phyloP scores from a whole-genome alignment of 208 protist genomes.

The Leishmania amazonensis region DNA sequence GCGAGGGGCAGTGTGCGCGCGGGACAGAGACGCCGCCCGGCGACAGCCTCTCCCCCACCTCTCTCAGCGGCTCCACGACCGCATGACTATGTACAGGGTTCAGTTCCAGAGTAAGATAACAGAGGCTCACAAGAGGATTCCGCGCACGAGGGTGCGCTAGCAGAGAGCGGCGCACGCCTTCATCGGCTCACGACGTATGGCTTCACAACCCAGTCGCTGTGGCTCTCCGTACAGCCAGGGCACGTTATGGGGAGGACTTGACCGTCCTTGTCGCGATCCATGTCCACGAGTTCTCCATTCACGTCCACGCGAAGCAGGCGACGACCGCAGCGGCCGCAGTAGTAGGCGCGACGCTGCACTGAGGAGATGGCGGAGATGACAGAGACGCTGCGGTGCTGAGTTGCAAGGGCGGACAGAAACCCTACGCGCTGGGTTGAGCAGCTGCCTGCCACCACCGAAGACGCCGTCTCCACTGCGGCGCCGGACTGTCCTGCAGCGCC shows the following conservation, averaged over 20 bases:
- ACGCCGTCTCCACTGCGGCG: not conserved
- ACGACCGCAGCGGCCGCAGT: conserved; percentile 71
- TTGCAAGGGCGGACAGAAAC: not conserved
- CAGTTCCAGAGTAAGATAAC: not conserved
- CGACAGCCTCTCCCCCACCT: not conserved
- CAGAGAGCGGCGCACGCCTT: not conserved
- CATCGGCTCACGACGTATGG: conserved; percentile 36
- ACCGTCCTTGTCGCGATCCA: conserved; percentile 70
- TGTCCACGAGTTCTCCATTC: conserved; percentile 78
- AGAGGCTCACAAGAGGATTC: not conserved
- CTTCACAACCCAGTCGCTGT: conserved; percentile 73
- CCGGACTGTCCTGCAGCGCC: not conserved
- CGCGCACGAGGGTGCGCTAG: too few relatives aligned
- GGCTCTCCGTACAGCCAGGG: conserved; percentile 72
- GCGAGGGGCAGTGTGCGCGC: too few relatives aligned
- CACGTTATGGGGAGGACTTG: conserved; percentile 71
- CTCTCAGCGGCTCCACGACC: not conserved
- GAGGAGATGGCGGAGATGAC: not conserved
- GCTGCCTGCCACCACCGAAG: not conserved
- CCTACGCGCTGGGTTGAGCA: not conserved
- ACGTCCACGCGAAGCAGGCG: conserved; percentile 74
- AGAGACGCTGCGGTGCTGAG: not conserved
- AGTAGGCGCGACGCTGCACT: conserved; percentile 56
- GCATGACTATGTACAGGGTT: not conserved
- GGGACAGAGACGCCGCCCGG: not conserved